These are phyloP conservation scores for Gossypium mustelinum DNA, from an alignment of 345 rosid genomes.

Conservation along the genomic window DNA sequence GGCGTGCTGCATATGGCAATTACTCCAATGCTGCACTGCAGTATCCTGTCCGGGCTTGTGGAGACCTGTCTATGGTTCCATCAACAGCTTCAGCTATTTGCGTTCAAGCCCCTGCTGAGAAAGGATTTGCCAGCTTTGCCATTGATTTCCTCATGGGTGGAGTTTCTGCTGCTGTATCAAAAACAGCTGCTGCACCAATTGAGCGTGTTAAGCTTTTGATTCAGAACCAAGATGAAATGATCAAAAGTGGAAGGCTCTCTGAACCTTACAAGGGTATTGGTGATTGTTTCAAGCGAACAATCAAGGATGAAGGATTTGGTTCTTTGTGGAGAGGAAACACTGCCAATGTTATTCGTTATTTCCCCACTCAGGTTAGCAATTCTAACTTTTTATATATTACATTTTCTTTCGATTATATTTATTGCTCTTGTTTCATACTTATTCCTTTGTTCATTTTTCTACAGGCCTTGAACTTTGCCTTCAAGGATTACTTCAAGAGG, in stretches of 20 bases:
- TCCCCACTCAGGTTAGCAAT: conserved; percentile 69
- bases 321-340: conserved; percentile 93
- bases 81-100: conserved; percentile 44
- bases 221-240: conserved; percentile 89
- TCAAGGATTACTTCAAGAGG: conserved; percentile 86
- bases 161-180: conserved; percentile 85
- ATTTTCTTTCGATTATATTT: not conserved
- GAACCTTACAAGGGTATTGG: conserved; percentile 81
- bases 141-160: conserved; percentile 86
- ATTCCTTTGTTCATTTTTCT: conserved; percentile 6
- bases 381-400: too few relatives aligned
- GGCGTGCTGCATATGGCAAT: conserved; percentile 50
- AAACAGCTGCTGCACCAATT: conserved; percentile 69
- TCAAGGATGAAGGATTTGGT: conserved; percentile 53
- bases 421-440: not conserved
- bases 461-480: conserved; percentile 91
- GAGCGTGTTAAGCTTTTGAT: conserved; percentile 88
- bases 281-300: conserved; percentile 66
- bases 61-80: conserved; percentile 34
- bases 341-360: conserved; percentile 85
- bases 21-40: conserved; percentile 63
- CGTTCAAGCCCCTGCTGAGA: conserved; percentile 68
- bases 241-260: conserved; percentile 67
- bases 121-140: conserved; percentile 59
- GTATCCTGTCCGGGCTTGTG: conserved; percentile 30